Evolutionary conservation across 345 rosid species (phyloP), one percentile per base, ranked within the genome.

Genomic region (Citrus sp.): DNA sequence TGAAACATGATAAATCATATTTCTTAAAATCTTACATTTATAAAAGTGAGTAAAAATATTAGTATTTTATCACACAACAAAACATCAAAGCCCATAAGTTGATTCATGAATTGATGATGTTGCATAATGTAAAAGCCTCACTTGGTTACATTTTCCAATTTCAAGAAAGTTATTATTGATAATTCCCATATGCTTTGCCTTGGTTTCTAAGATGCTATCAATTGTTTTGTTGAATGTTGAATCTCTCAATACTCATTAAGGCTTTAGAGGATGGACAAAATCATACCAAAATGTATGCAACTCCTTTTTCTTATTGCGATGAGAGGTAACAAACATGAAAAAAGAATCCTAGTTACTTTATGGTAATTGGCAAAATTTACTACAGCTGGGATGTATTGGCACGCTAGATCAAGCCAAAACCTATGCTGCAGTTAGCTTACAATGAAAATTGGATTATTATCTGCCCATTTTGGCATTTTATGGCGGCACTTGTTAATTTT

Each of bases 191-290:
- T 22, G 42, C 62, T 61, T 7, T 73, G 78, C 42, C 75, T 80
- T 80, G 49, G 25, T 68, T 82, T 83, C 82, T 62, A 83, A 80
- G 73, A 61, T 77, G 86, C n/a, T 75, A 83, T 80, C 81, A 73
- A 72, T 68, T 9, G 10, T 42, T 42, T 51, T 21, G 40, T 49
- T 42, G 49, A 62, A 46, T 46, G 51, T 46, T 46, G 68, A 42
- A 19, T 16, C 67, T 40, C 58, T 38, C 3, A 10, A 40, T 10
- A 3, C 25, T 24, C 40, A 65, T 67, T 10, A 30, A 72, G 34
- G 19, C 38, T 38, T 76, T 51, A 65, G 72, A 46, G 51, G 51
- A 46, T 13, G 51, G 51, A 76, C 72, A 76, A 22, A 75, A 75
- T 75, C 59, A 75, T 75, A 46, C 19, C 30, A 14, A 63, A 5